A percentile compares a stretch with the other conserved stretches of the same genome.
Conservation (phyloP, 169 alveolate genomes). For the Sarcocystis neurona region DNA sequence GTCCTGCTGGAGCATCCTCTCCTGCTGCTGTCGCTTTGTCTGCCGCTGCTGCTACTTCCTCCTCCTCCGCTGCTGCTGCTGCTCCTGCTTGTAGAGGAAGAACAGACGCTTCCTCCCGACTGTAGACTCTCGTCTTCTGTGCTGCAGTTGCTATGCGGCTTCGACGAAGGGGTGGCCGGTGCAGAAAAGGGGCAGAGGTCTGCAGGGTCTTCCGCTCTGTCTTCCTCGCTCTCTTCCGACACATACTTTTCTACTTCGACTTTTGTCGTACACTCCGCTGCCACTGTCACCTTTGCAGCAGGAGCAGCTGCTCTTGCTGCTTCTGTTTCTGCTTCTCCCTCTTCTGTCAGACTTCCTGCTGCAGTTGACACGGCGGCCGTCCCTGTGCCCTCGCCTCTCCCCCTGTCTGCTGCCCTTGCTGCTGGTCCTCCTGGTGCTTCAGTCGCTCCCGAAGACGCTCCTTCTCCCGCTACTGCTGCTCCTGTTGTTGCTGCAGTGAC, state of each 20-base stretch:
- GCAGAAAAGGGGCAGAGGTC: background rate
- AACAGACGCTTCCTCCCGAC: too few relatives aligned
- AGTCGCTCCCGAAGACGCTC: too few relatives aligned
- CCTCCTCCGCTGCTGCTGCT: too few relatives aligned
- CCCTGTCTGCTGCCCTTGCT: background rate
- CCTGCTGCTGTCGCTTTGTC: too few relatives aligned
- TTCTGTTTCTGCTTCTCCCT: background rate
- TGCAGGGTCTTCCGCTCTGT: background rate
- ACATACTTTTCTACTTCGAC: background rate
- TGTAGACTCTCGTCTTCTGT: background rate
- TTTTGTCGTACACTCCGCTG: too few relatives aligned
- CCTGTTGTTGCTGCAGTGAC: background rate
- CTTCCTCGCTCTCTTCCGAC: background rate
- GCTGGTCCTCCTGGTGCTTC: too few relatives aligned
- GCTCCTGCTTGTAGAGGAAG: too few relatives aligned
- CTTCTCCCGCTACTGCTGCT: too few relatives aligned
- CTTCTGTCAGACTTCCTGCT: background rate
- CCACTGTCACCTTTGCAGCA: background rate
- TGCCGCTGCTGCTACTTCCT: too few relatives aligned
- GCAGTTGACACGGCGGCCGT: background rate
- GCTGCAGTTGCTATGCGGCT: constrained; percentile 11
- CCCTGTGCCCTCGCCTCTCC: background rate
- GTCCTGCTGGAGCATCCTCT: too few relatives aligned
- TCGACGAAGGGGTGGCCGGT: constrained; percentile 5
- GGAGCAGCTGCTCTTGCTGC: background rate